phyloP scores from a whole-genome alignment of 106 monocot genomes.

The Dendrobium nobile region DNA sequence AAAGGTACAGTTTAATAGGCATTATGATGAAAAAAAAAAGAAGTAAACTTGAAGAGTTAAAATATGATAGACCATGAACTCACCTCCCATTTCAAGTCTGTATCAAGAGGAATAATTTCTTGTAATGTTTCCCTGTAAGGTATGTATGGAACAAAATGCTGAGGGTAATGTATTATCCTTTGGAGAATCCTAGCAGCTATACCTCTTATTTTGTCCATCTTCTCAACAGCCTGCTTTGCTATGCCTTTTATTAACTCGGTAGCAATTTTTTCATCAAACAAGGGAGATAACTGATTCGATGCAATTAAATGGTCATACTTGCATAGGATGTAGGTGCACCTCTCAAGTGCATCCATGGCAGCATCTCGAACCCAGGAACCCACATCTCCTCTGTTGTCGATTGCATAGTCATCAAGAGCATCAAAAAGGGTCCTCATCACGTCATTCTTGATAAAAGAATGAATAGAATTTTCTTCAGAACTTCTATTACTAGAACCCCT shows the following conservation, averaged over 20 bases:
- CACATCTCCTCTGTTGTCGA: slow-evolving; percentile 98
- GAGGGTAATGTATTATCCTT: slow-evolving; percentile 63
- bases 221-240: slow-evolving; percentile 94
- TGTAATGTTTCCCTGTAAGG: slow-evolving; percentile 56
- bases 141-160: slow-evolving; percentile 30
- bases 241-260: slow-evolving; percentile 55
- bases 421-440: slow-evolving; percentile 62
- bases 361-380: slow-evolving; percentile 99
- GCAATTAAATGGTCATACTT: slow-evolving; percentile 32
- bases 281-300: not conserved
- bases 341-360: slow-evolving; percentile 80
- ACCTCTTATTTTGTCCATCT: slow-evolving; percentile 85
- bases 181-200: slow-evolving; percentile 58
- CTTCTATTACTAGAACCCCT: slow-evolving; percentile 9
- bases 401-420: slow-evolving; percentile 91
- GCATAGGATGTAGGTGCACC: slow-evolving; percentile 67
- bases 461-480: slow-evolving; percentile 32
- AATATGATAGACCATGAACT: slow-evolving; percentile 21
- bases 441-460: slow-evolving; percentile 55
- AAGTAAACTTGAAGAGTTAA: not conserved
- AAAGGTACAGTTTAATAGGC: too few relatives aligned
- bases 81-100: slow-evolving; percentile 72
- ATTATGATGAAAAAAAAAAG: too few relatives aligned
- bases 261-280: slow-evolving; percentile 66
- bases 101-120: slow-evolving; percentile 55